Evolutionary conservation across 2,329 filamentous ascomycete species (phyloP).

Genomic region (Lachnellula arida): DNA sequence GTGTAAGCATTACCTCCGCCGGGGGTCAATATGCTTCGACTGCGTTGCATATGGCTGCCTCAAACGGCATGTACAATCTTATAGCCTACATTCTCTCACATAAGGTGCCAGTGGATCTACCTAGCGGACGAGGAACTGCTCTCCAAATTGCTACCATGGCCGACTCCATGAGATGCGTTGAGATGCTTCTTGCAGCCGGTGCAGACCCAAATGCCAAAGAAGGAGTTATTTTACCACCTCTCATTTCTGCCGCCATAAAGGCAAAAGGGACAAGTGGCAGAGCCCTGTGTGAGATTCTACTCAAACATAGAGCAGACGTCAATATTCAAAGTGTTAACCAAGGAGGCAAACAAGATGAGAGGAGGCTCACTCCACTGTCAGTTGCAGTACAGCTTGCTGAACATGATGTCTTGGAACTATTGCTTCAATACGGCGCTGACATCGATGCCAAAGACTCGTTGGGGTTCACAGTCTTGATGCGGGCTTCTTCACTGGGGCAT

Average conservation of each 20-base stretch:
- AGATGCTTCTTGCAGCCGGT: not conserved
- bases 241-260: not conserved
- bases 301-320: not conserved
- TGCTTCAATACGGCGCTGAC: not conserved
- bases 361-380: not conserved
- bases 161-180: not conserved
- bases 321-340: not conserved
- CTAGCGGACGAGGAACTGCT: not conserved
- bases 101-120: not conserved
- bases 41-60: not conserved
- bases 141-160: not conserved
- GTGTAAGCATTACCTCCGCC: not conserved
- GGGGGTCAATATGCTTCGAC: not conserved
- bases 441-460: not conserved
- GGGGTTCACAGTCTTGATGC: not conserved
- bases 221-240: not conserved
- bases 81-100: not conserved
- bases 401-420: not conserved
- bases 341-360: not conserved
- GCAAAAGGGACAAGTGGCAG: not conserved
- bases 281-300: not conserved
- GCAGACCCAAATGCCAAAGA: not conserved
- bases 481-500: not conserved
- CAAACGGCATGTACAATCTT: not conserved
- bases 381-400: not conserved